Evolutionary conservation across 306 rosid genomes (phyloP).

Genomic region (Datisca glomerata): DNA sequence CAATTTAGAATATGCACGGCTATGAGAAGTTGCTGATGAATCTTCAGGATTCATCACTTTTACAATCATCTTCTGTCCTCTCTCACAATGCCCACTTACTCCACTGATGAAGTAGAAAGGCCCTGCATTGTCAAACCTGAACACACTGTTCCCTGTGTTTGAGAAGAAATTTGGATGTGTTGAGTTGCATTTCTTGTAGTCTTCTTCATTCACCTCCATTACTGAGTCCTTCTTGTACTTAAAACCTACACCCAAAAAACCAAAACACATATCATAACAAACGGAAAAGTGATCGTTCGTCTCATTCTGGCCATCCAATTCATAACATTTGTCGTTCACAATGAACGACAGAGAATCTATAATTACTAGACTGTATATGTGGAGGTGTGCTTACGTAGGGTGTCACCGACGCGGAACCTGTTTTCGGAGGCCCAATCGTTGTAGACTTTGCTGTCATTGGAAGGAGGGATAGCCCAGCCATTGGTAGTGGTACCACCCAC

Average conservation of each 20-base stretch:
- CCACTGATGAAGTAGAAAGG: slow-evolving; percentile 76
- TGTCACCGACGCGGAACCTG: slow-evolving; percentile 55
- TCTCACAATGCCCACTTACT: slow-evolving; percentile 55
- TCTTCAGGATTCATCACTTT: slow-evolving; percentile 33
- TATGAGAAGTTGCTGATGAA: slow-evolving; percentile 11
- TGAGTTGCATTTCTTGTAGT: slow-evolving; percentile 51
- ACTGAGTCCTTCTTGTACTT: slow-evolving; percentile 76
- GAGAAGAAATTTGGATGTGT: slow-evolving; percentile 68
- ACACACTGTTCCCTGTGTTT: slow-evolving; percentile 43
- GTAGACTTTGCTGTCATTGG: slow-evolving; percentile 49
- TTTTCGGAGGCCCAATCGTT: slow-evolving; percentile 76
- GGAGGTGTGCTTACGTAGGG: slow-evolving; percentile 53
- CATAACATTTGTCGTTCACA: background rate
- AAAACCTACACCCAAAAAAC: slow-evolving; percentile 29
- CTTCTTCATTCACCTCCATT: slow-evolving; percentile 61
- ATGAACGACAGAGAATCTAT: slow-evolving; percentile 1
- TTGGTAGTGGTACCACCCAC: slow-evolving; percentile 44
- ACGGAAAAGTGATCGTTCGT: slow-evolving; percentile 1
- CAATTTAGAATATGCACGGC: too few species aligned
- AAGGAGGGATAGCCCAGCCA: slow-evolving; percentile 69
- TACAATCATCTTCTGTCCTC: slow-evolving; percentile 52
- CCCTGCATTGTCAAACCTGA: slow-evolving; percentile 32
- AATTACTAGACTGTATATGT: too few species aligned
- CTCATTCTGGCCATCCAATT: too few species aligned
- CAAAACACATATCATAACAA: slow-evolving; percentile 26